phyloP scores from a whole-genome alignment of 2,329 filamentous ascomycete species.

The Juglanconis sp. region DNA sequence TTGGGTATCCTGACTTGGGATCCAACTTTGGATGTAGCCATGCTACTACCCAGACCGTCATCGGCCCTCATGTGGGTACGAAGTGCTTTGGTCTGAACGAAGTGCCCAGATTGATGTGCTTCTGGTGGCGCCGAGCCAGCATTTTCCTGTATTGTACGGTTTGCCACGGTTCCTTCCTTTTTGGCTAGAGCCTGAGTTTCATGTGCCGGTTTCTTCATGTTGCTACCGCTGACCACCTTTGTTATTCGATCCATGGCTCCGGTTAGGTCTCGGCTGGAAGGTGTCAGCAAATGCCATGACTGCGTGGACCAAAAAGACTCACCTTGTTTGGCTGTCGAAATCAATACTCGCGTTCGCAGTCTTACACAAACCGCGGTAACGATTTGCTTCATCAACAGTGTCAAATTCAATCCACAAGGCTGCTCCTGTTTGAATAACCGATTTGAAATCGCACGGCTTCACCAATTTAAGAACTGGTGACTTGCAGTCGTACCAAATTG shows the following conservation, averaged over 20 bases:
- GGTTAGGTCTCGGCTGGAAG: neutral
- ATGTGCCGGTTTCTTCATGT: neutral
- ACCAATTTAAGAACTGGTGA: slow-evolving; percentile 1
- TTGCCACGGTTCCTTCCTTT: neutral
- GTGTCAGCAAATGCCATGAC: neutral
- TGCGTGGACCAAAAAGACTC: neutral
- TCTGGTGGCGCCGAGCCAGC: neutral
- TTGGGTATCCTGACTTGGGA: neutral
- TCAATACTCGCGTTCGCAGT: neutral
- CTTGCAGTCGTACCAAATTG: neutral
- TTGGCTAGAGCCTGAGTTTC: slow-evolving; percentile 4
- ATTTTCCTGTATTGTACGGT: neutral
- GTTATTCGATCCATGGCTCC: neutral
- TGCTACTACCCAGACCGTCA: neutral
- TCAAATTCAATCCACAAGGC: slow-evolving; percentile 1
- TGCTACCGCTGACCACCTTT: neutral
- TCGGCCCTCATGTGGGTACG: slow-evolving; percentile 9
- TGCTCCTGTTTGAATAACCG: neutral
- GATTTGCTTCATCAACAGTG: slow-evolving; percentile 10
- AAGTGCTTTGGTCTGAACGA: neutral
- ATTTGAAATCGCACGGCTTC: neutral
- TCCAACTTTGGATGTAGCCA: neutral
- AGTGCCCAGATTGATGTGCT: neutral
- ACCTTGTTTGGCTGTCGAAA: neutral
- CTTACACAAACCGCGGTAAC: neutral